These are phyloP conservation scores for Garcia nutans DNA, from an alignment of 345 rosid species.

Conservation along the genomic window DNA sequence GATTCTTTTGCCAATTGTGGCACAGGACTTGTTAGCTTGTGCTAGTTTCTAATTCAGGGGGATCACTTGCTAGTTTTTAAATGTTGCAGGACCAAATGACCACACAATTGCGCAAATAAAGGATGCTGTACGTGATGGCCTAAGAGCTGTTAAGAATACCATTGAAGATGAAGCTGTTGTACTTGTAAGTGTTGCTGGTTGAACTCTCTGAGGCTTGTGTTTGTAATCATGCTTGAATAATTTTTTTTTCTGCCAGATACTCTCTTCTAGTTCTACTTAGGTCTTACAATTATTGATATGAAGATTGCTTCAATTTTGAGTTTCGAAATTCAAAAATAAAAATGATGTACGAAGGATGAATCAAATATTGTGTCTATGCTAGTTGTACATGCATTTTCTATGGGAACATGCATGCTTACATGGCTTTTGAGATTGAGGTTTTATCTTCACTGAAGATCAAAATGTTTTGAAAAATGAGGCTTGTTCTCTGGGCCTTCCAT, in stretches of 20 bases:
- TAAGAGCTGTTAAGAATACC: conserved; percentile 92
- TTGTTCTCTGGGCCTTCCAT: background rate
- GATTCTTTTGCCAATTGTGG: background rate
- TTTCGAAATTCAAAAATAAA: background rate
- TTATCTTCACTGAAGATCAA: background rate
- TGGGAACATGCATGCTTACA: background rate
- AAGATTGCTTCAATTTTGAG: background rate
- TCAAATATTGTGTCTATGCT: background rate
- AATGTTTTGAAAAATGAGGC: background rate
- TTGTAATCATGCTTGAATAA: background rate
- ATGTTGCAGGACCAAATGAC: conserved; percentile 80
- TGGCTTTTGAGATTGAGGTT: background rate
- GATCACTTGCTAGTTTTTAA: background rate
- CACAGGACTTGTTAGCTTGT: background rate
- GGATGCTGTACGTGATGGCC: conserved; percentile 96
- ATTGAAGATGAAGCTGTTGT: conserved; percentile 90
- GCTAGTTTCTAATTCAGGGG: background rate
- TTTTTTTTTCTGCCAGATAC: background rate
- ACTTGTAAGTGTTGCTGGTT: conserved; percentile 46
- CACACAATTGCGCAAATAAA: conserved; percentile 98
- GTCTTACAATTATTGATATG: background rate
- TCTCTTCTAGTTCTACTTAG: background rate
- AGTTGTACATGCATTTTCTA: background rate
- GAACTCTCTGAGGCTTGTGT: background rate
- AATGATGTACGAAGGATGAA: background rate